Evolutionary conservation across 2,329 filamentous ascomycete species (phyloP), one percentile per base, ranked within the genome.

Genomic region (Aspergillus carbonarius): DNA sequence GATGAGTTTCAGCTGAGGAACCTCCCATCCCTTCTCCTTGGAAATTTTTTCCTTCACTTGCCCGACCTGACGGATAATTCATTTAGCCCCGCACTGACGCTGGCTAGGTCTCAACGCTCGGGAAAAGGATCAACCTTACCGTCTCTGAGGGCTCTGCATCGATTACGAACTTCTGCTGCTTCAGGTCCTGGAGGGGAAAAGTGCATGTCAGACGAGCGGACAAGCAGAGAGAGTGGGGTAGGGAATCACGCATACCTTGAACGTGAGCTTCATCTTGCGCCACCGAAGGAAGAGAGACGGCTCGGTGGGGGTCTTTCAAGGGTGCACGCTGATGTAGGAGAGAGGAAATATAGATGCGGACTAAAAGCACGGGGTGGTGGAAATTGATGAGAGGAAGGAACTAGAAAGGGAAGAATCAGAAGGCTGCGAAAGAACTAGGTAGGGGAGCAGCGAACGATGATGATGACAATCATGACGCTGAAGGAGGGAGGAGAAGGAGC

Each of bases 161-260:
- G 82, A 99, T 90, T 72, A 88, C 88, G 81, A 99, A 99, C 83
- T 97, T 97, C 78, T 97, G 91, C 79, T 98, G 95, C 84, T 97
- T 98, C 73, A 99, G 85, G 82, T 99, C 95, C 93, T 97, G 55
- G 62, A 54, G 50, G 46, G 63, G 18, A 13, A 54, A 58, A 61
- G 37, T 42, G 47, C 30, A 47, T 13, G 61, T 72, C 56, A 73
- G 63, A 61, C 46, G 50, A 46, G 34, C 40, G 13, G 15, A 17
- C 8, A n/a, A n/a, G 12, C 23, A 34, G 13, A 17, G 37, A 58
- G 58, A 56, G 57, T 55, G 59, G 23, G 27, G 37, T 27, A 58
- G 60, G 63, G 30, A 60, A 27, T 44, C 55, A 51, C 44, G 7
- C 59, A 55, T 75, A 87, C 86, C 81, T 88, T 89, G 82, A 90